A percentile compares a stretch with the other conserved stretches of the same genome.
These are phyloP conservation scores for Elsinoe arachidis DNA, from an alignment of 2,329 filamentous ascomycete genomes.

Conservation along the genomic window DNA sequence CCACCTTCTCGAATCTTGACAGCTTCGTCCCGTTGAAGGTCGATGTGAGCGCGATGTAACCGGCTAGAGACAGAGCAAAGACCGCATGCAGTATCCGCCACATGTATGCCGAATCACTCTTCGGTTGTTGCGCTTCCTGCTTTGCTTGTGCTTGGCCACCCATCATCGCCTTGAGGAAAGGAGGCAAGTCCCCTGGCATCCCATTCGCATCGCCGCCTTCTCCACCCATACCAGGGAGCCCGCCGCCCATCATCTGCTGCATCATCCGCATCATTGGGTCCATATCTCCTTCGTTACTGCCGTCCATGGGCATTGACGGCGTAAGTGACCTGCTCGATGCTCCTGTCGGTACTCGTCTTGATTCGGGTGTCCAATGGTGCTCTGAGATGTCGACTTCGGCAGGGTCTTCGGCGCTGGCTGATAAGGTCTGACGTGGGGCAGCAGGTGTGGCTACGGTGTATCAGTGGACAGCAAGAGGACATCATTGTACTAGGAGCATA, in stretches of 20 bases:
- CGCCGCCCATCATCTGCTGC: conserved; percentile 57
- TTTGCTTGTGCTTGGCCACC: conserved; percentile 30
- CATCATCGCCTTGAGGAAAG: conserved; percentile 39
- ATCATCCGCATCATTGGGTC: conserved; percentile 69
- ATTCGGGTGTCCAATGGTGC: conserved; percentile 28
- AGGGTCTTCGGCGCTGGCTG: conserved; percentile 49
- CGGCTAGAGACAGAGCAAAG: conserved; percentile 59
- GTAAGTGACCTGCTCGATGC: conserved; percentile 1
- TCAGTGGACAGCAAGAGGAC: not conserved
- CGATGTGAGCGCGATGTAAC: conserved; percentile 61
- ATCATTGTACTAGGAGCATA: not conserved
- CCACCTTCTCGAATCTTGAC: conserved; percentile 38
- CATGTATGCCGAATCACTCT: conserved; percentile 41
- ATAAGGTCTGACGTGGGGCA: conserved; percentile 20
- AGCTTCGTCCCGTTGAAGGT: conserved; percentile 59
- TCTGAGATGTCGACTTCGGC: conserved; percentile 73
- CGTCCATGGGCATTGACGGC: conserved; percentile 1
- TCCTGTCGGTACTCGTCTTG: conserved; percentile 7
- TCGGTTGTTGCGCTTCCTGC: conserved; percentile 21
- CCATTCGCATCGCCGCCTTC: conserved; percentile 25
- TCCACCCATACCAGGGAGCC: conserved; percentile 28
- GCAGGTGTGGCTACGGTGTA: conserved; percentile 16
- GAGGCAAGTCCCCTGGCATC: conserved; percentile 34
- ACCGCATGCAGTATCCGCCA: conserved; percentile 69
- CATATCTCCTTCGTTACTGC: conserved; percentile 29